phyloP scores from a whole-genome alignment of 495 filamentous ascomycete species.

The Aspergillus conjunctus region DNA sequence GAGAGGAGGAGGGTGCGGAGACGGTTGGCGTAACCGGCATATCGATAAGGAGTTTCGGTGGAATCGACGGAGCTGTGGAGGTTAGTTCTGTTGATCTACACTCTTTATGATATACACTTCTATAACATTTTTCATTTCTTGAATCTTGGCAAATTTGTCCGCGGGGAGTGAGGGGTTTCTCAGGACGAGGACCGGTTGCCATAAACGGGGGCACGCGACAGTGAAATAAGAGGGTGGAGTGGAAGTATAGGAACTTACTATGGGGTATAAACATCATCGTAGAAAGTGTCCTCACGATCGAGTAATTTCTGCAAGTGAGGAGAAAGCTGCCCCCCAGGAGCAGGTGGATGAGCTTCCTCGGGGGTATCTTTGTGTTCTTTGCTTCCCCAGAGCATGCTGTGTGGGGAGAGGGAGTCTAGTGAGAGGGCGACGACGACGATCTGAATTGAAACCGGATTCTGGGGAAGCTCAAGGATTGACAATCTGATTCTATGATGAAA shows the following conservation, averaged over 20 bases:
- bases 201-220: constrained; percentile 2
- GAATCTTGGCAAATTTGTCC: background rate
- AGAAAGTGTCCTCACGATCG: constrained; percentile 76
- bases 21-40: constrained; percentile 88
- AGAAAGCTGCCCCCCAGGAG: constrained; percentile 65
- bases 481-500: background rate
- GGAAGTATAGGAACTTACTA: constrained; percentile 61
- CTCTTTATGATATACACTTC: background rate
- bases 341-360: constrained; percentile 49
- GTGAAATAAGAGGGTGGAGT: background rate
- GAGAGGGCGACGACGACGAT: background rate
- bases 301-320: constrained; percentile 70
- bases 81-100: constrained; percentile 16
- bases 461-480: background rate
- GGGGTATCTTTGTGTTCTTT: constrained; percentile 35
- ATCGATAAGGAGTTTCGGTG: constrained; percentile 82
- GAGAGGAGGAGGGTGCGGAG: constrained; percentile 86
- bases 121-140: background rate
- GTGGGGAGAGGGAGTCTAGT: background rate
- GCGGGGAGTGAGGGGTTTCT: constrained; percentile 10
- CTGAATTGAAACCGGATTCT: background rate
- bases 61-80: constrained; percentile 68
- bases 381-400: constrained; percentile 42
- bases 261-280: constrained; percentile 74
- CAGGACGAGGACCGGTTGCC: constrained; percentile 7